Conservation (phyloP, 257 asterid genomes). For the Przewalskia tangutica region DNA sequence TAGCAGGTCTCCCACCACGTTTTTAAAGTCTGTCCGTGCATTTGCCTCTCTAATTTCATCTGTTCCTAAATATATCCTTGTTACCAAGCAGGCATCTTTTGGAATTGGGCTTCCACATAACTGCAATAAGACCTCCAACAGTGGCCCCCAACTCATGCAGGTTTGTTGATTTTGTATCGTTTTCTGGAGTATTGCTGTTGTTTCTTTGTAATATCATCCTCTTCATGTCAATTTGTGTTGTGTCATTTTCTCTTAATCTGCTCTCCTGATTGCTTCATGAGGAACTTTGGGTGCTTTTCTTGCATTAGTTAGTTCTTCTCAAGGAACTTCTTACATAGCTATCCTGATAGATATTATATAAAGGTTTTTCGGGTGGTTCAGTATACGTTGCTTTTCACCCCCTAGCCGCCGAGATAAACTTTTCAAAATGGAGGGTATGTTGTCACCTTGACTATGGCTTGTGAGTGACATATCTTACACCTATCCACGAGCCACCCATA, state of each 20-base stretch:
- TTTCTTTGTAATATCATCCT: background rate
- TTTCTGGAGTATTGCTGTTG: background rate
- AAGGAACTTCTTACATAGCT: background rate
- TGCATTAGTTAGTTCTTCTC: background rate
- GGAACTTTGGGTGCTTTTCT: background rate
- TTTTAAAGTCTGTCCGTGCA: background rate
- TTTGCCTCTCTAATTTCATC: background rate
- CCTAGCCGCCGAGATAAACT: background rate
- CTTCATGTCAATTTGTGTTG: background rate
- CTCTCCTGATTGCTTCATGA: background rate
- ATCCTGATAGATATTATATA: background rate
- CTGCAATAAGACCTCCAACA: constrained; percentile 95
- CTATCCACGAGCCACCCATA: background rate
- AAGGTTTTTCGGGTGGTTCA: background rate
- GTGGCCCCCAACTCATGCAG: constrained; percentile 98
- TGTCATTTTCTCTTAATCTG: background rate
- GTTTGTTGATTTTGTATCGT: constrained; percentile 23
- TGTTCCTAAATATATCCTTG: constrained; percentile 13
- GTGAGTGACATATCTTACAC: background rate
- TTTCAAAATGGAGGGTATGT: background rate
- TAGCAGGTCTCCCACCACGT: constrained; percentile 49
- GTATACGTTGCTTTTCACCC: background rate
- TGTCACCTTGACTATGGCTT: background rate
- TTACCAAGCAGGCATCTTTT: constrained; percentile 68
- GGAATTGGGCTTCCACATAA: constrained; percentile 64